Evolutionary conservation across 164 flowering plant species (phyloP).

Genomic region (Aristolochia fimbriata): DNA sequence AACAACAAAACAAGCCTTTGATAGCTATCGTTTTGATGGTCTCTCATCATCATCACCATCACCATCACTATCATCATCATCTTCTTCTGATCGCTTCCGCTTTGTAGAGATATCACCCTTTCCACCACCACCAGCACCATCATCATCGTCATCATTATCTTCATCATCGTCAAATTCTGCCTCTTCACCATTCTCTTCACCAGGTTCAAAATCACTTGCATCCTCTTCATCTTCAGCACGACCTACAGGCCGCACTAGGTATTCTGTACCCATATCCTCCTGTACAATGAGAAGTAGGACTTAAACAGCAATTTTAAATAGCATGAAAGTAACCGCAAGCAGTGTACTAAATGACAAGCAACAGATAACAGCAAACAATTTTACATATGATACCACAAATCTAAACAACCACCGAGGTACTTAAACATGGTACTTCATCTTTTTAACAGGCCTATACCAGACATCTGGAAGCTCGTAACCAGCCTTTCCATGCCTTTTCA

Average conservation of each 20-base stretch:
- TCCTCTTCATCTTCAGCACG: conserved; percentile 75
- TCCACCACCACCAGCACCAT: conserved; percentile 3
- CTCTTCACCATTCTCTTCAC: conserved; percentile 60
- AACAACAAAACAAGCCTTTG: too few relatives aligned
- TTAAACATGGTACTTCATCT: too few relatives aligned
- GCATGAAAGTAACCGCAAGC: too few relatives aligned
- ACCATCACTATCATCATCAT: conserved; percentile 32
- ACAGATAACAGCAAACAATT: too few relatives aligned
- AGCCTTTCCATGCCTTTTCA: too few relatives aligned
- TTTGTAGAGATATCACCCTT: conserved; percentile 48
- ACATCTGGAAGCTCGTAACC: too few relatives aligned
- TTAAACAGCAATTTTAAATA: too few relatives aligned
- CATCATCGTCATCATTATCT: conserved; percentile 25
- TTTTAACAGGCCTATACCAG: too few relatives aligned
- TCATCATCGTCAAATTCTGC: conserved; percentile 43
- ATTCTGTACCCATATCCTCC: conserved; percentile 76
- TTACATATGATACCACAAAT: too few relatives aligned
- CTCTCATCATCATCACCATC: conserved; percentile 54
- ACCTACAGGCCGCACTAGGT: conserved; percentile 57
- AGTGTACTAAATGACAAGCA: too few relatives aligned
- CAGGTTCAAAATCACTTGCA: conserved; percentile 78
- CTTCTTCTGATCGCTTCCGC: conserved; percentile 50
- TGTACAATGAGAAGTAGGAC: conserved; percentile 1
- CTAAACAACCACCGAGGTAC: too few relatives aligned
- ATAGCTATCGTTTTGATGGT: conserved; percentile 63